Evolutionary conservation across 140 eudicot species (phyloP).

Genomic region (Oenanthe javanica): DNA sequence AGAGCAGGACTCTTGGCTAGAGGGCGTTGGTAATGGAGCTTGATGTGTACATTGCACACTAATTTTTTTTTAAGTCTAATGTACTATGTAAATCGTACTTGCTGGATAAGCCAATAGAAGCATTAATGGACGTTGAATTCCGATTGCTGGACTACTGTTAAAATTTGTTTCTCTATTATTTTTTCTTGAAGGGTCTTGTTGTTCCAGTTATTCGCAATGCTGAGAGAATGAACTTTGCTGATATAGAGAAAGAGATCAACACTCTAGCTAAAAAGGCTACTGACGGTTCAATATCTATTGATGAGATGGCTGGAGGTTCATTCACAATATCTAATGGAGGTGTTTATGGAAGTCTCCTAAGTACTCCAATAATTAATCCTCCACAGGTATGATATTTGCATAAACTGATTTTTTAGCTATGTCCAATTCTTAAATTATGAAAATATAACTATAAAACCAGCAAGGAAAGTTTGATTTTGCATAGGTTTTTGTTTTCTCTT

Average conservation of each 20-base stretch:
- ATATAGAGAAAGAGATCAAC: conserved; percentile 61
- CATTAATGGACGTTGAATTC: not conserved
- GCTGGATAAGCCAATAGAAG: not conserved
- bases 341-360: conserved; percentile 63
- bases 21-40: not conserved
- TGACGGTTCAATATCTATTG: conserved; percentile 51
- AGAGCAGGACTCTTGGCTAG: not conserved
- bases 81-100: not conserved
- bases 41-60: not conserved
- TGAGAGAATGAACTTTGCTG: conserved; percentile 63
- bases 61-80: not conserved
- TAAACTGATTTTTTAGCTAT: not conserved
- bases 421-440: not conserved
- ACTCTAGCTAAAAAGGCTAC: conserved; percentile 58
- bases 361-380: conserved; percentile 71
- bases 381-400: conserved; percentile 44
- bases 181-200: conserved; percentile 52
- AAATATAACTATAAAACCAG: not conserved
- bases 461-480: not conserved
- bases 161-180: not conserved
- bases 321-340: conserved; percentile 72
- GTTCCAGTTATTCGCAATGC: conserved; percentile 71
- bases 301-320: conserved; percentile 76
- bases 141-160: not conserved
- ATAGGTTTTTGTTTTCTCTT: not conserved